Conservation (phyloP, 1,139 yeast genomes). For the Geotrichum phurueaensis region DNA sequence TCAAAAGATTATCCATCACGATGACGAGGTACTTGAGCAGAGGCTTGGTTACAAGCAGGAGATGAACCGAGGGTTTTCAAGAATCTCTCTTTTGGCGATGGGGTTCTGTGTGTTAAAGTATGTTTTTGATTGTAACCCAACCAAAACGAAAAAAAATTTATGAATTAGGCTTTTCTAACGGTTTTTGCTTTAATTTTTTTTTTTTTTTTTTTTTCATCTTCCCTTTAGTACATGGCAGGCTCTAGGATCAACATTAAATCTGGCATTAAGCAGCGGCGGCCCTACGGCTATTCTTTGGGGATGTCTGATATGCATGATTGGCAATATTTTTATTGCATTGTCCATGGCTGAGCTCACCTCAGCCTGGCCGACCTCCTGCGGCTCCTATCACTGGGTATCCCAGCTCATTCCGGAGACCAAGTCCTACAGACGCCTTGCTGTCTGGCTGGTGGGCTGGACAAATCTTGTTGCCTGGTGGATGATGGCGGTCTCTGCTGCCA, state of each 20-base stretch:
- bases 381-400: conserved; percentile 20
- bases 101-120: conserved; percentile 20
- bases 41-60: conserved; percentile 17
- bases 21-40: conserved; percentile 12
- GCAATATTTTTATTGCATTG: conserved; percentile 16
- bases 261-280: conserved; percentile 17
- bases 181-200: background rate
- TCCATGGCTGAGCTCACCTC: conserved; percentile 19
- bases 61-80: conserved; percentile 18
- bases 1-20: conserved; percentile 11
- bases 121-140: background rate
- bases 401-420: conserved; percentile 16
- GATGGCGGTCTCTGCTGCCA: conserved; percentile 19
- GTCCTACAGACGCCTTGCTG: conserved; percentile 7
- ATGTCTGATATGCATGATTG: conserved; percentile 16
- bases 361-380: conserved; percentile 20
- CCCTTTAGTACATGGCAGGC: conserved; percentile 20
- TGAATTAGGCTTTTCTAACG: background rate
- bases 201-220: background rate
- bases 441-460: conserved; percentile 20
- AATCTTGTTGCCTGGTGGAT: conserved; percentile 20
- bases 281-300: conserved; percentile 20
- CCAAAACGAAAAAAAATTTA: background rate
- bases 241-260: conserved; percentile 18
- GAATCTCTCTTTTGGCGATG: conserved; percentile 19